phyloP scores from a whole-genome alignment of 495 filamentous ascomycete species.

The Aspergillus biplanus region DNA sequence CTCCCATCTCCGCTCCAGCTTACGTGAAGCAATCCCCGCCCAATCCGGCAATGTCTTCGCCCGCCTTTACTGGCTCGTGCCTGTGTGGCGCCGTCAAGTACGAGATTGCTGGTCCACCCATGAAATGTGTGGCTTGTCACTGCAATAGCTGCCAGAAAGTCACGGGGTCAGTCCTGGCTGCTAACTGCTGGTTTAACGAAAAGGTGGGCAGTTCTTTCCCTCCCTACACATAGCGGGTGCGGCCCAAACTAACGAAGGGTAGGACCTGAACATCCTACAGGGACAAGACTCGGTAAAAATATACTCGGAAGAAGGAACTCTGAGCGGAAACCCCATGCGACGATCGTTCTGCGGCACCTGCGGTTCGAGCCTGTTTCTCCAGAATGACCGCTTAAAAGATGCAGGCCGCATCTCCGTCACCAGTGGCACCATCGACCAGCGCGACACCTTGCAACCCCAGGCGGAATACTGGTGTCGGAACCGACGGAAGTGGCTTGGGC shows the following conservation, averaged over 20 bases:
- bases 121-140: constrained; percentile 15
- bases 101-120: constrained; percentile 5
- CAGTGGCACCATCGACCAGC: constrained; percentile 18
- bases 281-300: constrained; percentile 13
- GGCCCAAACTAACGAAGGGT: background rate
- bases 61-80: background rate
- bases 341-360: constrained; percentile 25
- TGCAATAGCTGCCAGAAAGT: constrained; percentile 23
- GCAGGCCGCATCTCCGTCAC: background rate
- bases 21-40: too few species aligned
- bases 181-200: constrained; percentile 19
- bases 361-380: constrained; percentile 21
- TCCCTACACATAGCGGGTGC: background rate
- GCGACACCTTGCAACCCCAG: constrained; percentile 2
- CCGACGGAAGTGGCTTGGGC: constrained; percentile 13
- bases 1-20: background rate
- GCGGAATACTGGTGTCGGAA: constrained; percentile 9
- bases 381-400: background rate
- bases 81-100: constrained; percentile 11
- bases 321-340: constrained; percentile 9
- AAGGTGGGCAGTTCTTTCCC: background rate
- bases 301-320: constrained; percentile 10
- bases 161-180: constrained; percentile 16
- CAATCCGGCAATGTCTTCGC: background rate
- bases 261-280: constrained; percentile 16